These are phyloP conservation scores for Hyaloperonospora arabidopsidis DNA, from an alignment of 352 stramenopile species.

Conservation along the genomic window DNA sequence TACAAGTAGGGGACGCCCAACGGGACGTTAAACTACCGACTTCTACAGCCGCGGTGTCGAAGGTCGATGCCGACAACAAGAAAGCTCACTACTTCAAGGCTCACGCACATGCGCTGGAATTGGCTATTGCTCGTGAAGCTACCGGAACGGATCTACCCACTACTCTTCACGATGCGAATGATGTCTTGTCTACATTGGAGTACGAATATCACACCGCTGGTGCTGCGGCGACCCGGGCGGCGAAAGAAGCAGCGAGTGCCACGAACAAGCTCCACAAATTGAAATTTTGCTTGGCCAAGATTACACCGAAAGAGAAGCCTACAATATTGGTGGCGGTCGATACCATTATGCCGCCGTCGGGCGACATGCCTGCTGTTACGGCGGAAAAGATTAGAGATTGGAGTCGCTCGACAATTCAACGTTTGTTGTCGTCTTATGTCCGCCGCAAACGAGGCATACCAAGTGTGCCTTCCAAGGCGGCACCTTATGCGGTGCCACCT, in stretches of 20 bases:
- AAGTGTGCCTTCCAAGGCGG: neutral
- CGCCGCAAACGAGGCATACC: neutral
- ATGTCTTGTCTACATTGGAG: neutral
- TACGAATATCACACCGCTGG: neutral
- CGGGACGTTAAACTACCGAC: neutral
- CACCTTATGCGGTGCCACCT: neutral
- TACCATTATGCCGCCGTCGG: neutral
- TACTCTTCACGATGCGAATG: neutral
- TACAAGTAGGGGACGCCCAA: neutral
- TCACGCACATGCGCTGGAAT: neutral
- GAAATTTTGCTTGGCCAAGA: neutral
- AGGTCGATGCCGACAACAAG: neutral
- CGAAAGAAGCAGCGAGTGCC: neutral
- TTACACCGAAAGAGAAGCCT: neutral
- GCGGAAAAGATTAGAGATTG: neutral
- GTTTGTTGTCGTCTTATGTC: too few relatives aligned
- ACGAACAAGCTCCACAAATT: neutral
- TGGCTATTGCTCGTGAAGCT: neutral
- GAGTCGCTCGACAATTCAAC: neutral
- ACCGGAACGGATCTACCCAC: neutral
- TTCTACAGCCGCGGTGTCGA: neutral
- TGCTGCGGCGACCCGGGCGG: neutral
- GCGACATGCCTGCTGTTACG: neutral
- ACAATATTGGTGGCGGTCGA: neutral
- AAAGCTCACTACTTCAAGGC: neutral